Evolutionary conservation across 2,329 filamentous ascomycete species (phyloP).

Genomic region (Aspergillus sp.): DNA sequence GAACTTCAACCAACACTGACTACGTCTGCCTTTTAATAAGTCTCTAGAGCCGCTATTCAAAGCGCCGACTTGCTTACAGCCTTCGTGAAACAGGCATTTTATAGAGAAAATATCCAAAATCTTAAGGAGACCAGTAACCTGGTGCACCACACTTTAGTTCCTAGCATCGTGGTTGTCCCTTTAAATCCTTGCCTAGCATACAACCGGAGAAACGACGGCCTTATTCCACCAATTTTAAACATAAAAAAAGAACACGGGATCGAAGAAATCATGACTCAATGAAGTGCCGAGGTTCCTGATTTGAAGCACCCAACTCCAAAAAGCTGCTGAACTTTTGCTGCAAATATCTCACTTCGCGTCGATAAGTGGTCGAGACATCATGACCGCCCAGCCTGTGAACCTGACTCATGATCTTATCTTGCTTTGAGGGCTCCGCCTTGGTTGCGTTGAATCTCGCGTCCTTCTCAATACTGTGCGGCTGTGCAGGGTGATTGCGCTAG

Average conservation of each 20-base stretch:
- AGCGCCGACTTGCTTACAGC: too few relatives aligned
- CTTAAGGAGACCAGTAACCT: too few relatives aligned
- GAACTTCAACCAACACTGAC: too few relatives aligned
- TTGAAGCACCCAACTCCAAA: conserved; percentile 20
- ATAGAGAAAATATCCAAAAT: too few relatives aligned
- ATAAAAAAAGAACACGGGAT: conserved; percentile 23
- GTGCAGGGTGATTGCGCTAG: conserved; percentile 35
- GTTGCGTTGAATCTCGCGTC: conserved; percentile 25
- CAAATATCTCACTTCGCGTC: conserved; percentile 13
- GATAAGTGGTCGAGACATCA: conserved; percentile 19
- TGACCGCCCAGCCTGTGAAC: conserved; percentile 31
- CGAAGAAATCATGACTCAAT: conserved; percentile 40
- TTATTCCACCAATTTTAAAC: conserved; percentile 16
- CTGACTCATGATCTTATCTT: conserved; percentile 29
- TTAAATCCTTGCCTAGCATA: conserved; percentile 1
- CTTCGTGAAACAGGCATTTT: too few relatives aligned
- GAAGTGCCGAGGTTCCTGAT: conserved; percentile 47
- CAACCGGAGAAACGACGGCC: conserved; percentile 21
- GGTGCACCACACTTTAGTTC: too few relatives aligned
- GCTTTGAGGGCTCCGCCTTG: conserved; percentile 27
- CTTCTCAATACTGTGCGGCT: conserved; percentile 33
- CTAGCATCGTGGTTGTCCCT: too few relatives aligned
- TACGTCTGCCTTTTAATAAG: too few relatives aligned
- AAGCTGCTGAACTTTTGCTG: background rate
- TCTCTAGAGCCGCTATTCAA: too few relatives aligned